These are phyloP conservation scores for Acacia acuminata DNA, from an alignment of 306 rosid species.

Conservation along the genomic window DNA sequence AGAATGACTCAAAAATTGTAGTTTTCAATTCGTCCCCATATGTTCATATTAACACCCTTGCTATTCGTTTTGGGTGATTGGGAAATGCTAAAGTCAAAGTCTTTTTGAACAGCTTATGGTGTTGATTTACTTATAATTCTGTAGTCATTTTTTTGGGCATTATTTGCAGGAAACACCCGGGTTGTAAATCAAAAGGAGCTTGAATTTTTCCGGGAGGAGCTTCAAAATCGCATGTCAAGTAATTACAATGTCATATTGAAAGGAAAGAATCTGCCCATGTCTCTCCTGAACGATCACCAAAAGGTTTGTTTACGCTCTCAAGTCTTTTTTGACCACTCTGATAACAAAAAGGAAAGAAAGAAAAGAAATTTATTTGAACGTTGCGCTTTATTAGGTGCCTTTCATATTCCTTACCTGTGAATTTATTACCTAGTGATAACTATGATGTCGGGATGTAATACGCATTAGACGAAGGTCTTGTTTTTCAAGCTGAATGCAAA, in stretches of 20 bases:
- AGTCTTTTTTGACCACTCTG: neutral
- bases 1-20: neutral
- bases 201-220: slow-evolving; percentile 78
- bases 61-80: neutral
- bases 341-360: neutral
- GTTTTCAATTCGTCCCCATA: neutral
- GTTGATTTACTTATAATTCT: neutral
- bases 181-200: slow-evolving; percentile 84
- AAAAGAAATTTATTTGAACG: neutral
- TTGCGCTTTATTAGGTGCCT: slow-evolving; percentile 5
- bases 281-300: slow-evolving; percentile 79
- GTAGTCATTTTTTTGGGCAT: slow-evolving; percentile 4
- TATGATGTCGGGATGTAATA: neutral
- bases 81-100: neutral
- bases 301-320: slow-evolving; percentile 53
- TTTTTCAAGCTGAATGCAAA: neutral
- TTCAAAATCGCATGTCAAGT: slow-evolving; percentile 60
- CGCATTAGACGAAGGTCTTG: neutral
- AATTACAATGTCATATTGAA: slow-evolving; percentile 77
- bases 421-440: neutral
- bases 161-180: slow-evolving; percentile 64
- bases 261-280: slow-evolving; percentile 72
- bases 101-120: neutral
- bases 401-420: neutral
- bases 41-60: neutral